Evolutionary conservation across 2,329 filamentous ascomycete genomes (phyloP).

Genomic region (Fusarium sp.): DNA sequence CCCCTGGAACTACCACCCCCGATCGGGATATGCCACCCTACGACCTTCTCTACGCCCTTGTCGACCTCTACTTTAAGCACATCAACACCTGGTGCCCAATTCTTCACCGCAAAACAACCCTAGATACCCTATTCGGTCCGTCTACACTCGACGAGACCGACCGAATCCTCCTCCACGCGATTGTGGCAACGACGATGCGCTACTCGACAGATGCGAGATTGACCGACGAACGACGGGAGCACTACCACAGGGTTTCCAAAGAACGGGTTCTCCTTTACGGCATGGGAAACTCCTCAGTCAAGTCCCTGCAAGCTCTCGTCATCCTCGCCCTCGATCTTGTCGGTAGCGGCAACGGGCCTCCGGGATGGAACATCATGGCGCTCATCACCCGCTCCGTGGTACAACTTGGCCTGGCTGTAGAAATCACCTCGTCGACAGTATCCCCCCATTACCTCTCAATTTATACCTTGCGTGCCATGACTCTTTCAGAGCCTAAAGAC

Average conservation of each 20-base stretch:
- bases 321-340: slow-evolving; percentile 88
- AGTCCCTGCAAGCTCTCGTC: slow-evolving; percentile 86
- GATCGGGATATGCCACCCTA: slow-evolving; percentile 81
- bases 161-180: slow-evolving; percentile 84
- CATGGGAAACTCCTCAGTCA: slow-evolving; percentile 89
- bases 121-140: slow-evolving; percentile 85
- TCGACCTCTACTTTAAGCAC: slow-evolving; percentile 83
- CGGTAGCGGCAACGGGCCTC: slow-evolving; percentile 88
- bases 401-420: slow-evolving; percentile 86
- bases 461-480: slow-evolving; percentile 87
- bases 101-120: slow-evolving; percentile 83
- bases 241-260: slow-evolving; percentile 85
- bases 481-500: slow-evolving; percentile 83
- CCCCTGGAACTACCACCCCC: slow-evolving; percentile 39
- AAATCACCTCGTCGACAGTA: slow-evolving; percentile 82
- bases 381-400: slow-evolving; percentile 90
- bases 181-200: slow-evolving; percentile 87
- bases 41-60: slow-evolving; percentile 77
- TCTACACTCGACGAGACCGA: slow-evolving; percentile 83
- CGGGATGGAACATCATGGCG: slow-evolving; percentile 92
- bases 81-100: slow-evolving; percentile 91
- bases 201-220: slow-evolving; percentile 84
- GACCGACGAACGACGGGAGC: slow-evolving; percentile 76
- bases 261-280: slow-evolving; percentile 89
- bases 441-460: slow-evolving; percentile 86